Percentiles rank a stretch among this genome's conserved stretches.
Evolutionary conservation across 257 asterid species (phyloP).

Genomic region (Lycium barbarum): DNA sequence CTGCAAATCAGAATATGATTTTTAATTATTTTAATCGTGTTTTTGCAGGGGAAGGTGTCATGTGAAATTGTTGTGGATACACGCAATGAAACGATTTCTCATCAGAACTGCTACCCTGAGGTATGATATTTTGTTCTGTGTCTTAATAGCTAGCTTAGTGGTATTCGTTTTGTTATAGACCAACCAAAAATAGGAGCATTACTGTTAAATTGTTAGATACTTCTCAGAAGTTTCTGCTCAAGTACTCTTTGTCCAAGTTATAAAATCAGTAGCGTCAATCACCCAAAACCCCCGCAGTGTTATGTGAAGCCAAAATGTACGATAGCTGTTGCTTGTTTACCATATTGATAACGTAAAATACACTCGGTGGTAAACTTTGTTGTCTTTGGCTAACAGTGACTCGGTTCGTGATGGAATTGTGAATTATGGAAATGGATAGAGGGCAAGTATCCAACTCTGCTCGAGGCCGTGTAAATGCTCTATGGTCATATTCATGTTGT

Average conservation of each 20-base stretch:
- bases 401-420: constrained; percentile 10
- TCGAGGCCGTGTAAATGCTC: constrained; percentile 5
- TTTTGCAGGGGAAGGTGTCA: constrained; percentile 48
- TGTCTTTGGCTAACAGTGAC: constrained; percentile 17
- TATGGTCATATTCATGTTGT: background rate
- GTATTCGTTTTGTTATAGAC: background rate
- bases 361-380: background rate
- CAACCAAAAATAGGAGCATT: constrained; percentile 3
- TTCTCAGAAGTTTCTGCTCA: constrained; percentile 30
- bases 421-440: constrained; percentile 16
- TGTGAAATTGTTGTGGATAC: constrained; percentile 51
- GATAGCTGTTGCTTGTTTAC: background rate
- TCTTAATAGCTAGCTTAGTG: background rate
- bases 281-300: background rate
- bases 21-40: background rate
- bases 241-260: constrained; percentile 11
- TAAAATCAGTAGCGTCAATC: background rate
- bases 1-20: background rate
- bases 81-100: constrained; percentile 43
- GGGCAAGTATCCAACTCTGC: background rate
- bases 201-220: background rate
- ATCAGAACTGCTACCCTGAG: constrained; percentile 58
- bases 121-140: constrained; percentile 31
- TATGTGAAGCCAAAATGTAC: constrained; percentile 13
- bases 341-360: background rate